Evolutionary conservation across 345 rosid genomes (phyloP).

Genomic region (Pistacia atlantica): DNA sequence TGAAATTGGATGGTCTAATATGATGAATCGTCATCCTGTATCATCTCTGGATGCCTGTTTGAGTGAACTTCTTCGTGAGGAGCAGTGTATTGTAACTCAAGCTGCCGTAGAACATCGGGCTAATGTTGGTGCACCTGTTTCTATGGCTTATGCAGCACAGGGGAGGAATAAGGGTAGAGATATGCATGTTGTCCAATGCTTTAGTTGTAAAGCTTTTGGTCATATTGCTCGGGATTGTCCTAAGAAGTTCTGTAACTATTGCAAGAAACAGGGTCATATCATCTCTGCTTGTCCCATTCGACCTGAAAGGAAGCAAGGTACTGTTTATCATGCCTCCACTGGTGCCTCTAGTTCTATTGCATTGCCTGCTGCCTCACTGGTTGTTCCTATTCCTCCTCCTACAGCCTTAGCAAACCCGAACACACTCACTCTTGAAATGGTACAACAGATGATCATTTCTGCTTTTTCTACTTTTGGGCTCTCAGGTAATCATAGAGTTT

Average conservation of each 20-base stretch:
- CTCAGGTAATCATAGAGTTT: no score
- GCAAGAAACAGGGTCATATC: background rate
- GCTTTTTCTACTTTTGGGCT: background rate
- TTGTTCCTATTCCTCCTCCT: no score
- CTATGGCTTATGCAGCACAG: background rate
- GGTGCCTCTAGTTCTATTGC: no score
- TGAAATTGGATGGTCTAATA: background rate
- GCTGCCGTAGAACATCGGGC: no score
- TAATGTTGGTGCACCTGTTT: no score
- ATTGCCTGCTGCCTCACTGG: no score
- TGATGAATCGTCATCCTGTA: constrained; percentile 7
- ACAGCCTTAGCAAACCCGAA: no score
- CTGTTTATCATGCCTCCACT: no score
- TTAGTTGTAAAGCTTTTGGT: background rate
- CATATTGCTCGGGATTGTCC: background rate
- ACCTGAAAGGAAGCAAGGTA: background rate
- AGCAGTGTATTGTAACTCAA: background rate
- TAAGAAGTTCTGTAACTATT: background rate
- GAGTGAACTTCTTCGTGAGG: background rate
- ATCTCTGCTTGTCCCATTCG: constrained; percentile 8
- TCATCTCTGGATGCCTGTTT: constrained; percentile 17
- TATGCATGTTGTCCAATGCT: background rate
- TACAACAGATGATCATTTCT: constrained; percentile 9
- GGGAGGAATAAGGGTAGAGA: background rate
- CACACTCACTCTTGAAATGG: background rate